Conservation (phyloP, 371 early-diverging fungal genomes). For the Amoeboradix gromovi region DNA sequence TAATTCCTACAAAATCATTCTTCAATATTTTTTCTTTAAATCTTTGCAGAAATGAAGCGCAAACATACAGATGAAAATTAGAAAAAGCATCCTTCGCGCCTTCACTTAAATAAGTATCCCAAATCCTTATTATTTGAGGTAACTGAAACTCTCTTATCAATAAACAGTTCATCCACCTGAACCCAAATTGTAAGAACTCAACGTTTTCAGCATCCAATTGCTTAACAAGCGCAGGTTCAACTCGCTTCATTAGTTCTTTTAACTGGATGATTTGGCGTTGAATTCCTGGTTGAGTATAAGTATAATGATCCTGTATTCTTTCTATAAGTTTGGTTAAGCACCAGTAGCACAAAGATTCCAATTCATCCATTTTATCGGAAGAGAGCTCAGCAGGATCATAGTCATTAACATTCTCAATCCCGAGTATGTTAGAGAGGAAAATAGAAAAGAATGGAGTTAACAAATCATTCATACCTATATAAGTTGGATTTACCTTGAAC, state of each 20-base stretch:
- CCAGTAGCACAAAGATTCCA: constrained; percentile 86
- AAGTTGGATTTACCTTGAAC: no score
- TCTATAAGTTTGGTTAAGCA: constrained; percentile 75
- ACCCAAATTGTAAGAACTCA: constrained; percentile 90
- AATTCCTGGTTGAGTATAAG: constrained; percentile 82
- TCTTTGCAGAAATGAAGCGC: constrained; percentile 76
- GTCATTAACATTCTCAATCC: constrained; percentile 5
- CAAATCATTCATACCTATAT: constrained; percentile 90
- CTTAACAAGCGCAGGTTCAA: constrained; percentile 39
- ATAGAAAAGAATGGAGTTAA: constrained; percentile 81
- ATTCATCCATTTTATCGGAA: constrained; percentile 24
- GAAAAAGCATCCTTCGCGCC: constrained; percentile 76
- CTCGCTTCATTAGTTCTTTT: constrained; percentile 58
- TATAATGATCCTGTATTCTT: constrained; percentile 89
- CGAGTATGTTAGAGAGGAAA: constrained; percentile 40
- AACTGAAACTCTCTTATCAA: constrained; percentile 80
- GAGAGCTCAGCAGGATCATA: constrained; percentile 26
- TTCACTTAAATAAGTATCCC: constrained; percentile 62
- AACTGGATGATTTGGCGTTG: constrained; percentile 55
- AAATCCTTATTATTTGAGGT: constrained; percentile 61
- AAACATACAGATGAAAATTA: constrained; percentile 83
- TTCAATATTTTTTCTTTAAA: constrained; percentile 53
- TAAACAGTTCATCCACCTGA: constrained; percentile 97
- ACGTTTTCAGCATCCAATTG: constrained; percentile 62
- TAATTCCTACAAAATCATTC: constrained; percentile 67